Evolutionary conservation across 805 yeast species (phyloP).

Genomic region (Ogataea populi-albae): DNA sequence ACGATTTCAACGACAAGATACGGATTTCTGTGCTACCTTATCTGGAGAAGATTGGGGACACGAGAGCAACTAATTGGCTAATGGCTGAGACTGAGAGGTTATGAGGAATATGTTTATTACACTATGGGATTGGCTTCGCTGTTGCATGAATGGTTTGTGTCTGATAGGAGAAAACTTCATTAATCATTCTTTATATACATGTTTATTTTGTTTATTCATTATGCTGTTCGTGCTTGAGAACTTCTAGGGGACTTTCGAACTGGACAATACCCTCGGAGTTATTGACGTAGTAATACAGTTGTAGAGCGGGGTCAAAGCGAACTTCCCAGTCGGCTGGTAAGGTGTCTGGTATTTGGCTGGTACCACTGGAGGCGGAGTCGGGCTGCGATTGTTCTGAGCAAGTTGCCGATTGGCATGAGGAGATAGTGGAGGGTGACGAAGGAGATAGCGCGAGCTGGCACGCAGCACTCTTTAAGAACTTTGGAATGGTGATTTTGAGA

Average conservation of each 20-base stretch:
- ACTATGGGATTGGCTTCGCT: too few relatives aligned
- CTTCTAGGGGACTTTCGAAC: constrained; percentile 47
- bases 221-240: constrained; percentile 19
- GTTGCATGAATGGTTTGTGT: too few relatives aligned
- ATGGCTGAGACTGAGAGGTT: constrained; percentile 55
- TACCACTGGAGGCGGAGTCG: background rate
- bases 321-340: constrained; percentile 35
- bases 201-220: constrained; percentile 1
- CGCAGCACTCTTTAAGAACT: constrained; percentile 5
- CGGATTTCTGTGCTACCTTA: constrained; percentile 49
- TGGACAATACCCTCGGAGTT: constrained; percentile 33
- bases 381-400: background rate
- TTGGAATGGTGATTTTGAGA: constrained; percentile 7
- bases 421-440: background rate
- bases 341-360: too few relatives aligned
- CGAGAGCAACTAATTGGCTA: constrained; percentile 69
- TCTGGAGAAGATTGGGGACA: constrained; percentile 53
- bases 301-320: constrained; percentile 36
- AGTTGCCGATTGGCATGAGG: background rate
- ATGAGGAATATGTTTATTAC: constrained; percentile 1
- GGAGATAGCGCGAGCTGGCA: background rate
- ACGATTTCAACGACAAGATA: constrained; percentile 59
- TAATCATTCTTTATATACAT: too few relatives aligned
- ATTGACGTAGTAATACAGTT: constrained; percentile 42
- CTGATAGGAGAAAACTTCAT: too few relatives aligned